A percentile compares a stretch with the other conserved stretches of the same genome.
Evolutionary conservation across 305 asterid species (phyloP).

Genomic region (Fraxinus baroniana): DNA sequence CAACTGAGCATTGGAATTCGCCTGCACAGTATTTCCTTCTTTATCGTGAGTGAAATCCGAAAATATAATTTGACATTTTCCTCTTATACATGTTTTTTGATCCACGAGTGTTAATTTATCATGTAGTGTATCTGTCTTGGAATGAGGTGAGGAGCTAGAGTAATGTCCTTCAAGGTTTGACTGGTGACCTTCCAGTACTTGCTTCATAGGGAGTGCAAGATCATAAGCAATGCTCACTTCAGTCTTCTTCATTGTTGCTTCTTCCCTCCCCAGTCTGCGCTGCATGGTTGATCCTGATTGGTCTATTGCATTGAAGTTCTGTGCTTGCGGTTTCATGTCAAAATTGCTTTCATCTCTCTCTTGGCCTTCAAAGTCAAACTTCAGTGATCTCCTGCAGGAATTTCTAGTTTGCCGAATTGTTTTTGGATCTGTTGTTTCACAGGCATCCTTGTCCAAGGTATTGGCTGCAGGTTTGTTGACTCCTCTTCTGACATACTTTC

Average conservation of each 20-base stretch:
- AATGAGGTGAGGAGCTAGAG: constrained; percentile 25
- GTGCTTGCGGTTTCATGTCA: constrained; percentile 23
- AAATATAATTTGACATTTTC: constrained; percentile 70
- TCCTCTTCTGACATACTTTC: constrained; percentile 6
- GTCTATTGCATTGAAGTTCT: constrained; percentile 26
- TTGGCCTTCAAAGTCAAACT: constrained; percentile 49
- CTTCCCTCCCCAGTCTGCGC: constrained; percentile 25
- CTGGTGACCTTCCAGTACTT: constrained; percentile 26
- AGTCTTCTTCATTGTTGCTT: constrained; percentile 29
- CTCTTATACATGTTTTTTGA: constrained; percentile 40
- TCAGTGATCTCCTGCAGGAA: constrained; percentile 62
- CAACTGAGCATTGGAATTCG: constrained; percentile 28
- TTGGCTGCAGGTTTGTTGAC: constrained; percentile 12
- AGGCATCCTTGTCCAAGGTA: constrained; percentile 29
- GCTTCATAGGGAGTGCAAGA: constrained; percentile 27
- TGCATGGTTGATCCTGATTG: constrained; percentile 33
- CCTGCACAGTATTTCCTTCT: constrained; percentile 45
- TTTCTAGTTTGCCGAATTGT: constrained; percentile 39
- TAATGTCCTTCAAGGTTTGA: constrained; percentile 29
- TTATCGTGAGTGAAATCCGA: constrained; percentile 73
- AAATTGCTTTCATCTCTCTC: constrained; percentile 35
- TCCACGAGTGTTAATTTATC: constrained; percentile 20
- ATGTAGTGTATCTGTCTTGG: constrained; percentile 30
- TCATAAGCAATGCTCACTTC: constrained; percentile 30
- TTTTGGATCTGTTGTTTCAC: constrained; percentile 26